Percentiles rank a stretch among this genome's conserved stretches.
Conservation (phyloP, 352 stramenopile species). For the Pythium sp. region DNA sequence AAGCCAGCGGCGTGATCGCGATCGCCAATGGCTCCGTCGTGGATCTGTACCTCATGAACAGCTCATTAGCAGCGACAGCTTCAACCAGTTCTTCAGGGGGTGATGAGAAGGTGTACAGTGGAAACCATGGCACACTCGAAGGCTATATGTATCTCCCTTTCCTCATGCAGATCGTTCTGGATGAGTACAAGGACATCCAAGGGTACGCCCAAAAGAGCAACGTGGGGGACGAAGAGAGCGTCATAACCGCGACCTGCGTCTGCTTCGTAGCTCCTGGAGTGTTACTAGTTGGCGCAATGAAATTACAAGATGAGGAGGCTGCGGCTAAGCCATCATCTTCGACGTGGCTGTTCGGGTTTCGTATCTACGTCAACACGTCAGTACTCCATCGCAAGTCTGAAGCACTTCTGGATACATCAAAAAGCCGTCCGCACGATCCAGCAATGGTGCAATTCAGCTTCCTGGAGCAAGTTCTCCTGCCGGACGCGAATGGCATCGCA, state of each 20-base stretch:
- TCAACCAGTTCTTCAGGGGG: background rate
- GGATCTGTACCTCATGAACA: conserved; percentile 35
- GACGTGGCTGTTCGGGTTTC: conserved; percentile 47
- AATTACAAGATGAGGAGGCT: conserved; percentile 6
- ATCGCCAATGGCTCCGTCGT: conserved; percentile 47
- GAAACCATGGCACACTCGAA: background rate
- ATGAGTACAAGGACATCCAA: conserved; percentile 23
- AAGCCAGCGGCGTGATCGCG: conserved; percentile 32
- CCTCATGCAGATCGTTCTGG: conserved; percentile 37
- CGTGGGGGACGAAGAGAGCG: background rate
- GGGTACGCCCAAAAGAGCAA: conserved; percentile 11
- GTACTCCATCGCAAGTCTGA: conserved; percentile 10
- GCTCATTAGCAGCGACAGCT: conserved; percentile 1
- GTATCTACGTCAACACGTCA: conserved; percentile 30
- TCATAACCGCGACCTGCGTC: conserved; percentile 31
- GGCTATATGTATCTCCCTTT: conserved; percentile 23
- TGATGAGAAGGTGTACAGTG: background rate
- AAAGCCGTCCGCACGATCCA: conserved; percentile 1
- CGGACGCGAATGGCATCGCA: background rate
- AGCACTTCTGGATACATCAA: background rate
- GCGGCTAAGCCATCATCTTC: background rate
- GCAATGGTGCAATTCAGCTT: conserved; percentile 46
- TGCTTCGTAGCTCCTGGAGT: conserved; percentile 38
- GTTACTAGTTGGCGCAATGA: conserved; percentile 35
- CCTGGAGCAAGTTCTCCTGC: conserved; percentile 22